Base-by-base conservation (phyloP, 2,329 filamentous ascomycete genomes). In the Colletotrichum tabaci region DNA sequence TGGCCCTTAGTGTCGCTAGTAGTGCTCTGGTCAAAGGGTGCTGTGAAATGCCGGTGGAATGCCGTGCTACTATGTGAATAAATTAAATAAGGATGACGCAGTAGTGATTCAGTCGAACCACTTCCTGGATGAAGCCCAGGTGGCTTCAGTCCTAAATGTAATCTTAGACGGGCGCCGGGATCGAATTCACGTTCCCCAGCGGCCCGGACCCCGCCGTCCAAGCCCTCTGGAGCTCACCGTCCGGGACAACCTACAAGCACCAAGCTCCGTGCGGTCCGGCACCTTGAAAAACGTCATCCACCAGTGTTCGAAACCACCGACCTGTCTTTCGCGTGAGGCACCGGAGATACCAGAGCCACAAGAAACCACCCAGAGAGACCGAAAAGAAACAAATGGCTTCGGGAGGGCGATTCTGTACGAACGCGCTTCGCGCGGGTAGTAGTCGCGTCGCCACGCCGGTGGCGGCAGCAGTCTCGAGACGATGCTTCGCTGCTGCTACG, bases 381-480 rank as follows among this genome's bases (percentile, higher is more conserved):
- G 13, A 21, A 23, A 58, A 47, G 30, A 3, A 52, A 26, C 15
- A 16, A 21, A 72, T 72, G 69, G 18, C 60, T 8, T 49, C 47
- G 15, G 21, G 53, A 12, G 69, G 12, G 30, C 35, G 60, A 35
- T 30, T 58, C 7, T 64, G 46, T 15, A 40, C 60, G 15, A 56
- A 55, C 26, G 53, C 66, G 30, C 66, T 72, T 18, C 66, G 58
- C 30, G 46, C 53, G 40, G 40, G 58, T 23, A 18, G 38, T 47
- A 18, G 50, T 21, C 42, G 57, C 55, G 26, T 58, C 23, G 42
- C 53, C n/a, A 57, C 35, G 61, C 12, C 30, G 21, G 44, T 35
- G 38, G 58, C 64, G 23, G 46, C 44, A 38, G 63, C 64, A 15
- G 46, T 56, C 18, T 9, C 68, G 46, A 63, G 68, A 49, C 58